phyloP scores from a whole-genome alignment of 202 grass and related monocot genomes.

The Setaria viridis region DNA sequence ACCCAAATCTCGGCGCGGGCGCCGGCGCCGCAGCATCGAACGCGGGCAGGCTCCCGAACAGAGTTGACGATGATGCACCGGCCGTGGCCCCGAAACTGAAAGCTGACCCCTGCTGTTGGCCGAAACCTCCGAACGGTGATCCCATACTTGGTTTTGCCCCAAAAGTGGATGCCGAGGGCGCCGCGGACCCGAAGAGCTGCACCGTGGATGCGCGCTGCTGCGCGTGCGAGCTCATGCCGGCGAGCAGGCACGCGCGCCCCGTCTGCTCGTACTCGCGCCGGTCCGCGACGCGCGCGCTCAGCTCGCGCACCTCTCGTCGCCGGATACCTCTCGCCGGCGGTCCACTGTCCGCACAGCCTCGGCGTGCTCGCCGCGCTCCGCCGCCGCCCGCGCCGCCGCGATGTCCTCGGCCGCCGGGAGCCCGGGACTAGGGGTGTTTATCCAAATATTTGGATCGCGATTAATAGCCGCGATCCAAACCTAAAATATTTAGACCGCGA shows the following conservation, averaged over 20 bases:
- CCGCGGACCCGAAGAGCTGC: conserved; percentile 4
- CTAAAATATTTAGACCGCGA: too few relatives aligned
- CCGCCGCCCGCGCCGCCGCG: conserved; percentile 44
- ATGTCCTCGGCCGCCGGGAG: conserved; percentile 46
- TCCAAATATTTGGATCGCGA: too few relatives aligned
- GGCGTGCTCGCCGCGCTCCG: conserved; percentile 43
- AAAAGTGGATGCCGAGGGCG: neutral
- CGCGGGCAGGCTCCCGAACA: neutral
- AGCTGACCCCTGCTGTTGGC: neutral
- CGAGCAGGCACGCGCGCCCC: conserved; percentile 53
- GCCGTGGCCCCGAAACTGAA: too few relatives aligned
- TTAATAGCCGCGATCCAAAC: too few relatives aligned
- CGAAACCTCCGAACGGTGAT: neutral
- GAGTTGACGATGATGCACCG: neutral
- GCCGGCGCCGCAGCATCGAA: neutral
- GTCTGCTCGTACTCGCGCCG: conserved; percentile 35
- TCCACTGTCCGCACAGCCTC: conserved; percentile 46
- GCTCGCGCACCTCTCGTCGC: conserved; percentile 43
- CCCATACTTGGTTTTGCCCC: neutral
- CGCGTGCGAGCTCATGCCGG: conserved; percentile 51
- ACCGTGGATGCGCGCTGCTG: conserved; percentile 52
- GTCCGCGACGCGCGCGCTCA: conserved; percentile 46
- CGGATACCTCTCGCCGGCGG: conserved; percentile 6
- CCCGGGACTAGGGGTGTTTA: too few relatives aligned
- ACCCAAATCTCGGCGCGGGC: neutral